Base-by-base conservation (phyloP, 805 yeast genomes). In the Metschnikowia similis region DNA sequence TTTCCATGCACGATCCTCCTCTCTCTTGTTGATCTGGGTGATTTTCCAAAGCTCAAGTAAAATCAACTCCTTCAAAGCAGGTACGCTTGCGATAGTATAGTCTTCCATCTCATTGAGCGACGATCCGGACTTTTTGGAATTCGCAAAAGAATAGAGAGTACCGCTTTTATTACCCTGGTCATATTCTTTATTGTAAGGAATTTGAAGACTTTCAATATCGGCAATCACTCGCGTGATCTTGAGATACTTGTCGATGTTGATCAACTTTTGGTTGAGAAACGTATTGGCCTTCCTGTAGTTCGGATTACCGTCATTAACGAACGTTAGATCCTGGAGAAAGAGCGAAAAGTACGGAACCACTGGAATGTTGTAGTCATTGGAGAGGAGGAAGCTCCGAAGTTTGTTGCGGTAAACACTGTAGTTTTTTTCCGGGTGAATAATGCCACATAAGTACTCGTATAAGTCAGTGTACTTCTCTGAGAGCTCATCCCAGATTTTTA, bases 251-350 rank as follows among this genome's bases (percentile, higher is more conserved):
- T 85, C 94, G 54, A 87, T 79, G 60, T 87, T 86, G 59, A 87
- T 80, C 55, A 85, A 70, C 57, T 79, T 80, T 59, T 80, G 81
- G 54, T 75, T 75, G 58, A 81, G 69, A 58, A 80, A 80, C 6
- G 71, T 77, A 53, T 82, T 80, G 5, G 85, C 83, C 52, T 74
- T 79, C 62, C 91, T 73, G 62, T 71, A 83, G 57, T 81, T 84
- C 36, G 85, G 77, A 61, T 87, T 87, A n/a, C 94, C 92, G 57
- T 87, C 95, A 46, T 83, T 78, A n/a, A 86, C 81, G 67, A 87
- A 86, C 0, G 91, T 86, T 58, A 87, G 72, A 66, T 87, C 96
- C 66, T 85, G 94, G 41, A 87, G 69, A 63, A 85, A 87, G 48
- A 87, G 67, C 41, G 86, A 83, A 50, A 87, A 75, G 62, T 86